phyloP scores from a whole-genome alignment of 148 eudicot genomes.

The Polygonum maritimum region DNA sequence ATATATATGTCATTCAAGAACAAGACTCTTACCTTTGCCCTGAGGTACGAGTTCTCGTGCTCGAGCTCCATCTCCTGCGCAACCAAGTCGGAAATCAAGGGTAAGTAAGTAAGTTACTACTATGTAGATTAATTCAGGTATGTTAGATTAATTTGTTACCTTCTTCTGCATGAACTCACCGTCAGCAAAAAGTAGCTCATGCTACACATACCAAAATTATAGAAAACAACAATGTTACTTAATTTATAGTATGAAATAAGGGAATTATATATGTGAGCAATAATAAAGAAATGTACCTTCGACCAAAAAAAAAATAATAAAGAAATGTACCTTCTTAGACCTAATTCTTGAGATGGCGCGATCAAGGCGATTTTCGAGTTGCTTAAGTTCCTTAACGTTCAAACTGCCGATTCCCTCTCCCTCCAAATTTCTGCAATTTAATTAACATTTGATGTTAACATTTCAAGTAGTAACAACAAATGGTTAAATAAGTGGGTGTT shows the following conservation, averaged over 20 bases:
- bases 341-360: conserved; percentile 61
- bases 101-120: too few relatives aligned
- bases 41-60: conserved; percentile 10
- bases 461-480: not conserved
- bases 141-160: conserved; percentile 9
- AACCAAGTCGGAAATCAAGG: too few relatives aligned
- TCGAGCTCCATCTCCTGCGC: conserved; percentile 9
- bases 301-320: too few relatives aligned
- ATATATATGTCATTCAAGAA: not conserved
- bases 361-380: conserved; percentile 65
- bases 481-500: not conserved
- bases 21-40: not conserved
- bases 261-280: not conserved
- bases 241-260: not conserved
- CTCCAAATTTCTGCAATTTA: conserved; percentile 47
- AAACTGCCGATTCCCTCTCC: conserved; percentile 60
- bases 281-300: conserved; percentile 29
- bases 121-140: not conserved
- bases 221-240: not conserved
- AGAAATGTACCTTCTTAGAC: conserved; percentile 48
- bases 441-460: not conserved
- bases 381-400: conserved; percentile 63
- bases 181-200: conserved; percentile 21
- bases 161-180: conserved; percentile 23
- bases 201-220: conserved; percentile 9